Evolutionary conservation across 805 yeast species (phyloP).

Genomic region (Candida germanica): DNA sequence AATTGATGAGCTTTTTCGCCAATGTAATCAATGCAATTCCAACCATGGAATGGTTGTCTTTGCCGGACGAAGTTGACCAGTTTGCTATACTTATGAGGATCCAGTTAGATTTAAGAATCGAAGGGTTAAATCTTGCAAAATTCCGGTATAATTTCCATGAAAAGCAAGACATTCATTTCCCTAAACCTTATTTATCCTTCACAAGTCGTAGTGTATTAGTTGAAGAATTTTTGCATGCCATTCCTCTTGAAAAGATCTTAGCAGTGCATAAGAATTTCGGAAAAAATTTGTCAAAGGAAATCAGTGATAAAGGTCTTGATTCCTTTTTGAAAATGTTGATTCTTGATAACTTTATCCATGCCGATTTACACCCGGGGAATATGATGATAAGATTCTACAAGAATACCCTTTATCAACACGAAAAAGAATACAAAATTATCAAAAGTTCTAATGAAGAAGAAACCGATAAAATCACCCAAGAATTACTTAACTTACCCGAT

Average conservation of each 20-base stretch:
- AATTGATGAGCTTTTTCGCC: conserved; percentile 83
- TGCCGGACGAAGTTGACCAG: conserved; percentile 92
- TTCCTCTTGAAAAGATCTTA: conserved; percentile 74
- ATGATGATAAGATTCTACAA: conserved; percentile 72
- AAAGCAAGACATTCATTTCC: conserved; percentile 67
- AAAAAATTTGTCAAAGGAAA: conserved; percentile 56
- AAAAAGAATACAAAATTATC: conserved; percentile 39
- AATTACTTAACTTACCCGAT: conserved; percentile 32
- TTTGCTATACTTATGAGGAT: conserved; percentile 81
- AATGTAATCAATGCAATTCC: conserved; percentile 67
- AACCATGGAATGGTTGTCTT: conserved; percentile 95
- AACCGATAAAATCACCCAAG: conserved; percentile 43
- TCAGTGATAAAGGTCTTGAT: conserved; percentile 81
- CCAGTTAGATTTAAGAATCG: conserved; percentile 88
- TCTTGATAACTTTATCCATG: conserved; percentile 90
- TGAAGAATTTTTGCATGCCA: conserved; percentile 81
- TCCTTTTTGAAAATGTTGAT: conserved; percentile 92
- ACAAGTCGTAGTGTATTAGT: conserved; percentile 73
- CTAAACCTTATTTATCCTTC: conserved; percentile 63
- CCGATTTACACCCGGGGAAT: conserved; percentile 97
- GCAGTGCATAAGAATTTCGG: conserved; percentile 45
- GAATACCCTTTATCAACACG: conserved; percentile 41
- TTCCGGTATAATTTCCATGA: conserved; percentile 68
- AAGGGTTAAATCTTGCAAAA: conserved; percentile 71
- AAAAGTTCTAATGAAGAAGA: conserved; percentile 45